Evolutionary conservation across 2,329 filamentous ascomycete genomes (phyloP).

Genomic region (Talaromyces sp.): DNA sequence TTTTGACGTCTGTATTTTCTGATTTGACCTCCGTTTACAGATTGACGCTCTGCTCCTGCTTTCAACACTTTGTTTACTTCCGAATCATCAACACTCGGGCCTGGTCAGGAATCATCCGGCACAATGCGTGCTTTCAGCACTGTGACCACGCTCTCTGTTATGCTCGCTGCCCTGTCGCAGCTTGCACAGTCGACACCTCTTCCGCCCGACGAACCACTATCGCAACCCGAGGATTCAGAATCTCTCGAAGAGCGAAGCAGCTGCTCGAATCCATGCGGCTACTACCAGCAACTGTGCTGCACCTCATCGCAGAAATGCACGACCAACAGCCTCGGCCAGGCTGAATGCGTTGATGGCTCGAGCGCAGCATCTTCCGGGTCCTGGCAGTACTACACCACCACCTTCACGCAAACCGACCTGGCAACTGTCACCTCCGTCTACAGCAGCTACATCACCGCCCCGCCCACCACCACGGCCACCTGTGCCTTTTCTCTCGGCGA

Average conservation of each 20-base stretch:
- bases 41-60: neutral
- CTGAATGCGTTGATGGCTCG: constrained; percentile 36
- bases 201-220: constrained; percentile 15
- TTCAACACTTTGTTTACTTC: neutral
- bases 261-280: constrained; percentile 50
- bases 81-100: neutral
- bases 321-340: constrained; percentile 45
- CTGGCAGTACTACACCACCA: constrained; percentile 55
- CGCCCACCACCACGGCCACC: constrained; percentile 21
- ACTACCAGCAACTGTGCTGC: constrained; percentile 48
- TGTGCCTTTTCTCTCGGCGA: constrained; percentile 46
- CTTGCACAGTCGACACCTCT: constrained; percentile 27
- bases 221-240: neutral
- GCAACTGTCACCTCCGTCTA: constrained; percentile 51
- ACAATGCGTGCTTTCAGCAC: constrained; percentile 22
- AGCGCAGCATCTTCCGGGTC: constrained; percentile 17
- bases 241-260: constrained; percentile 23
- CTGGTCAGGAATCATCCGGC: constrained; percentile 6
- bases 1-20: neutral
- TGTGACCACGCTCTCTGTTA: constrained; percentile 20
- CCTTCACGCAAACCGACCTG: constrained; percentile 50
- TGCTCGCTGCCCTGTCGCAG: constrained; percentile 21
- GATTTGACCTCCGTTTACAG: neutral
- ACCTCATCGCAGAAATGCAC: constrained; percentile 40
- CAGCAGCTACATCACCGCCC: constrained; percentile 36